A percentile compares a stretch with the other conserved stretches of the same genome.
These are phyloP conservation scores for Ganoderma resinaceum DNA, from an alignment of 1,284 basidiomycete genomes.

Conservation along the genomic window DNA sequence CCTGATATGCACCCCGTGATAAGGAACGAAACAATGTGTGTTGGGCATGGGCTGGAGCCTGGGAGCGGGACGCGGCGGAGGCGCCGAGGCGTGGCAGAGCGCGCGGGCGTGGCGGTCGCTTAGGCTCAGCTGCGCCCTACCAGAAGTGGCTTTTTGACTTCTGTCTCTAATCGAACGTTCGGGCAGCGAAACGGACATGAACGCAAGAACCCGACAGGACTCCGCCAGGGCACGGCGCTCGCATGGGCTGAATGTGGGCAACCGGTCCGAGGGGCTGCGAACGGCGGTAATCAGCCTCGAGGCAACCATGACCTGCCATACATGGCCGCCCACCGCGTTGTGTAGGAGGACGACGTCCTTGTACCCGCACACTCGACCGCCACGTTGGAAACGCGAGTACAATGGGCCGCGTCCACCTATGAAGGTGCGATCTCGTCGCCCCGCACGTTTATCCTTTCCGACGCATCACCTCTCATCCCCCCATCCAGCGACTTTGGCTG, in stretches of 20 bases:
- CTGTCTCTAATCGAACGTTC: slow-evolving; percentile 12
- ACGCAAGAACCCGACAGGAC: slow-evolving; percentile 24
- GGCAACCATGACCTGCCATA: slow-evolving; percentile 45
- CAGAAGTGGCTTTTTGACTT: slow-evolving; percentile 11
- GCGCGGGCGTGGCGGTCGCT: slow-evolving; percentile 19
- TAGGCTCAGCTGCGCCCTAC: slow-evolving; percentile 13
- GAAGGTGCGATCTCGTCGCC: slow-evolving; percentile 41
- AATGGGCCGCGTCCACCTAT: slow-evolving; percentile 40
- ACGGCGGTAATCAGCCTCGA: slow-evolving; percentile 49
- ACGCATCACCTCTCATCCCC: slow-evolving; percentile 36
- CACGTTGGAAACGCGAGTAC: slow-evolving; percentile 51
- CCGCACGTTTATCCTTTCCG: slow-evolving; percentile 40
- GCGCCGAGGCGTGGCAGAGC: slow-evolving; percentile 12
- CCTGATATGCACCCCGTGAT: no score
- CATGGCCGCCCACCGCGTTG: slow-evolving; percentile 44
- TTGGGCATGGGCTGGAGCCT: slow-evolving; percentile 19
- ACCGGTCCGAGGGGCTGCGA: slow-evolving; percentile 31
- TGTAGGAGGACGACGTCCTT: slow-evolving; percentile 40
- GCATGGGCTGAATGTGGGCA: slow-evolving; percentile 21
- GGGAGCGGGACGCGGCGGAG: slow-evolving; percentile 21
- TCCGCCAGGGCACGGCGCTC: slow-evolving; percentile 15
- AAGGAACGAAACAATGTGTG: slow-evolving; percentile 15
- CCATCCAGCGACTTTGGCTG: slow-evolving; percentile 34
- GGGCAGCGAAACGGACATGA: slow-evolving; percentile 29
- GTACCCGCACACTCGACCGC: slow-evolving; percentile 39